These are phyloP conservation scores for Apiospora arundinis DNA, from an alignment of 2,329 filamentous ascomycete genomes.

Conservation along the genomic window DNA sequence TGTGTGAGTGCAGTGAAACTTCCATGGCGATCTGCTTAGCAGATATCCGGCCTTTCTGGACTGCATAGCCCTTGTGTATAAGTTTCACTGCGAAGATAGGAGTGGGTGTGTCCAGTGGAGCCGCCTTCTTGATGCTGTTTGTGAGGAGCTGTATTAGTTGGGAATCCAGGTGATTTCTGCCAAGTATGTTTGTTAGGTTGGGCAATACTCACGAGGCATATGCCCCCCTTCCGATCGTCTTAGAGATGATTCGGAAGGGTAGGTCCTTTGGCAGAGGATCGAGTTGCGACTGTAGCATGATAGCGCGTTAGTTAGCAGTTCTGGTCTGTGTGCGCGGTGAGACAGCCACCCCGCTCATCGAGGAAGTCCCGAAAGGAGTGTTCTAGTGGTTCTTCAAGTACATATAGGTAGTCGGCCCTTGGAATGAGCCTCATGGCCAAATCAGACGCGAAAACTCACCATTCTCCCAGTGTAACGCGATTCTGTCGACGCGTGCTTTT, in stretches of 20 bases:
- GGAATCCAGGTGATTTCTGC: not conserved
- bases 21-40: conserved; percentile 92
- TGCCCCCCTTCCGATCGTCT: conserved; percentile 94
- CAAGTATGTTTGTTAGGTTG: conserved; percentile 26
- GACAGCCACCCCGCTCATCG: conserved; percentile 9
- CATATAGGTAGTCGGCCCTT: not conserved
- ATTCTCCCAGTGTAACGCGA: not conserved
- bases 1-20: conserved; percentile 85
- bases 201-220: conserved; percentile 82
- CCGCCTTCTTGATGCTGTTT: conserved; percentile 87
- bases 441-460: conserved; percentile 18
- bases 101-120: conserved; percentile 69
- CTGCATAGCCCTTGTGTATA: conserved; percentile 96
- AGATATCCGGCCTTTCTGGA: conserved; percentile 85
- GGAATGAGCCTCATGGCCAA: not conserved
- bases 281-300: conserved; percentile 79
- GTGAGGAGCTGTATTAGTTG: conserved; percentile 16
- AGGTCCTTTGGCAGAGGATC: conserved; percentile 84
- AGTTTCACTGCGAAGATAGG: conserved; percentile 98
- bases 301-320: conserved; percentile 34
- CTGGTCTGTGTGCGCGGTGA: not conserved
- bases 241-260: conserved; percentile 93
- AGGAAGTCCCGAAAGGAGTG: not conserved
- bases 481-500: not conserved
- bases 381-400: not conserved